Conservation (phyloP, 306 rosid species). For the Cicer arietinum region DNA sequence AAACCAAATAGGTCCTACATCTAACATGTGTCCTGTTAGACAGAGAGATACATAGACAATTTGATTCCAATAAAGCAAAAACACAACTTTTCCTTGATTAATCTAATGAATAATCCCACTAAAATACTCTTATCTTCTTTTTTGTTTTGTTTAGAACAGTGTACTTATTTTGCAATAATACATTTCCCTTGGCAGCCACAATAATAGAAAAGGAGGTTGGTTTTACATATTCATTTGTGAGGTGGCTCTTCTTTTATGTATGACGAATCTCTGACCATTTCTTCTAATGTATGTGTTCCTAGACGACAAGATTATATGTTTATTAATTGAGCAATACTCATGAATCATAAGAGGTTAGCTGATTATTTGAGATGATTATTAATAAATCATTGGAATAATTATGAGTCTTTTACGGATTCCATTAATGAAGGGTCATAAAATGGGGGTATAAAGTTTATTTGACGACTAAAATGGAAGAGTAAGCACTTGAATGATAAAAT, state of each 20-base stretch:
- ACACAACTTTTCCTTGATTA: slow-evolving; percentile 30
- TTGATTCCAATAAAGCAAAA: slow-evolving; percentile 34
- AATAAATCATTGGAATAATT: slow-evolving; percentile 11
- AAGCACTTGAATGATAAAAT: too few relatives aligned
- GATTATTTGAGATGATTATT: background rate
- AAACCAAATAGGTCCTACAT: slow-evolving; percentile 33
- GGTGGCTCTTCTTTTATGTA: slow-evolving; percentile 37
- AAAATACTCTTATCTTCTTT: slow-evolving; percentile 26
- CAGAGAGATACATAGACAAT: slow-evolving; percentile 33
- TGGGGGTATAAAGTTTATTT: too few relatives aligned
- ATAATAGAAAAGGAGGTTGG: slow-evolving; percentile 40
- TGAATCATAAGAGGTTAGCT: slow-evolving; percentile 3
- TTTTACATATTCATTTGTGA: background rate
- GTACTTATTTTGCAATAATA: background rate
- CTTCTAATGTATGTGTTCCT: slow-evolving; percentile 8
- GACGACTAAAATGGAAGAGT: too few relatives aligned
- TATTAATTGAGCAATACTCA: background rate
- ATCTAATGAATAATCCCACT: slow-evolving; percentile 37
- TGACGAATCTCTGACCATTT: slow-evolving; percentile 29
- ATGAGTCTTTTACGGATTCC: too few relatives aligned
- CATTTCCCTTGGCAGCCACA: slow-evolving; percentile 31
- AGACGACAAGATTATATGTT: slow-evolving; percentile 13
- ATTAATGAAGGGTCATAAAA: too few relatives aligned
- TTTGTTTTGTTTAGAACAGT: slow-evolving; percentile 13
- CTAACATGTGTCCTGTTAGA: slow-evolving; percentile 19